These are phyloP conservation scores for Phytopythium helicoides DNA, from an alignment of 352 stramenopile species.

Conservation along the genomic window DNA sequence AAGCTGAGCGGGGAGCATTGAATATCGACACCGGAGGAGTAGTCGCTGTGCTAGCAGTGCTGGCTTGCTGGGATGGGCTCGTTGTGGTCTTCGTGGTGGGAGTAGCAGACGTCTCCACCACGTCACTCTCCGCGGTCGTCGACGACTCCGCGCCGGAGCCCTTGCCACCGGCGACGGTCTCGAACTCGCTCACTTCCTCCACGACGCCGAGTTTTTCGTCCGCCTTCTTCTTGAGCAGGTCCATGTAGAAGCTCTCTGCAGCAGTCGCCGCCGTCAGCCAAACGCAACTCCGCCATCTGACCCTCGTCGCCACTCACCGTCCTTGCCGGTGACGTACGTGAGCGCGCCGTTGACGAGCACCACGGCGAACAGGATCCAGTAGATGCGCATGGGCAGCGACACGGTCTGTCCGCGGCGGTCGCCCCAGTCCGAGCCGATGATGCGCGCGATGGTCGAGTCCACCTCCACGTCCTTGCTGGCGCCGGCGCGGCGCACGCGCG, in stretches of 20 bases:
- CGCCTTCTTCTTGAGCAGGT: constrained; percentile 52
- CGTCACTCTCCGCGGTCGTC: no score
- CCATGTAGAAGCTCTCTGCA: constrained; percentile 44
- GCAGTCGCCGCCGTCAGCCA: background rate
- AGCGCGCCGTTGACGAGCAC: constrained; percentile 61
- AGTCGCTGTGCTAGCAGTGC: background rate
- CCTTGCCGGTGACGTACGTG: constrained; percentile 51
- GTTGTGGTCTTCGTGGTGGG: background rate
- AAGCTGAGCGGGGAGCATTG: constrained; percentile 7
- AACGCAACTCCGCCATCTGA: background rate
- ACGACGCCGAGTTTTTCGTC: constrained; percentile 47
- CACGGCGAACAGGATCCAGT: constrained; percentile 61
- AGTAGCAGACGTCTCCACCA: no score
- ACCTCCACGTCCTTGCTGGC: constrained; percentile 39
- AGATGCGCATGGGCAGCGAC: constrained; percentile 67
- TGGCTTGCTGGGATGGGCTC: background rate
- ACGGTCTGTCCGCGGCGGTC: constrained; percentile 64
- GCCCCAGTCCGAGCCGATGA: constrained; percentile 77
- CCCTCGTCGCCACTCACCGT: constrained; percentile 18
- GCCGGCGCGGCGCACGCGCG: constrained; percentile 32
- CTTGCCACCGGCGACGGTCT: constrained; percentile 15
- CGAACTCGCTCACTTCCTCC: constrained; percentile 46
- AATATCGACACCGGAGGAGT: constrained; percentile 18
- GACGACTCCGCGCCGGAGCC: background rate
- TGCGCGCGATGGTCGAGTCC: constrained; percentile 56